Evolutionary conservation across 1,139 yeast species (phyloP).

Genomic region (Scheffersomyces stambukii): DNA sequence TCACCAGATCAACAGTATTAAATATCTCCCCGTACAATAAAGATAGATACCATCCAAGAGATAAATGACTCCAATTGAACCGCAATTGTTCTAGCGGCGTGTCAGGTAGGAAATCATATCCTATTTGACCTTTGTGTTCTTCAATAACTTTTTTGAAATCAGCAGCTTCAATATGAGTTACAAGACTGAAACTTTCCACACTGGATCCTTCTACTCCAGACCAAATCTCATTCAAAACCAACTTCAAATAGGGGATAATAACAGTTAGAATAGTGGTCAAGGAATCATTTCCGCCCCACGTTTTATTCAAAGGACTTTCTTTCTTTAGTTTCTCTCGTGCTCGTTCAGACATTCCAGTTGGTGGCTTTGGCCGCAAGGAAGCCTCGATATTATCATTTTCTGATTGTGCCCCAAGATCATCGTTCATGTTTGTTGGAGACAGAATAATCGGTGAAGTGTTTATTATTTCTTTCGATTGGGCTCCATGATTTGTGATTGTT

Average conservation of each 20-base stretch:
- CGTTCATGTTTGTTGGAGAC: slow-evolving; percentile 9
- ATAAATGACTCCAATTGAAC: slow-evolving; percentile 58
- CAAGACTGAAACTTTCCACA: slow-evolving; percentile 30
- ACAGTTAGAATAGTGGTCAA: slow-evolving; percentile 42
- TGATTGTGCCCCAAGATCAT: slow-evolving; percentile 3
- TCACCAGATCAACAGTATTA: slow-evolving; percentile 32
- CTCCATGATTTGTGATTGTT: neutral
- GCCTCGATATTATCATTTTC: slow-evolving; percentile 19
- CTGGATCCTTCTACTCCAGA: slow-evolving; percentile 18
- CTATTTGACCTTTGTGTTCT: slow-evolving; percentile 20
- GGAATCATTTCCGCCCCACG: slow-evolving; percentile 63
- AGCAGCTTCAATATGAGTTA: slow-evolving; percentile 34
- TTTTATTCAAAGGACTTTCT: slow-evolving; percentile 43
- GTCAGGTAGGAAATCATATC: slow-evolving; percentile 30
- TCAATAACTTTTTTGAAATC: slow-evolving; percentile 21
- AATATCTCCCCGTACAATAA: slow-evolving; percentile 65
- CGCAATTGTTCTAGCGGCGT: slow-evolving; percentile 45
- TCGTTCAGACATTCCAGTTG: slow-evolving; percentile 59
- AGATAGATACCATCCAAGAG: slow-evolving; percentile 76
- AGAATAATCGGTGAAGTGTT: no score
- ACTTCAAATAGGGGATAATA: slow-evolving; percentile 36
- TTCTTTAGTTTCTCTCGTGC: slow-evolving; percentile 57
- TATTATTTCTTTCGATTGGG: no score
- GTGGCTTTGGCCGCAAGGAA: slow-evolving; percentile 41
- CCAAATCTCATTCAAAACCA: slow-evolving; percentile 35